A percentile compares a stretch with the other conserved stretches of the same genome.
These are phyloP conservation scores for Candida sp. DNA, from an alignment of 1,139 yeast genomes.

Conservation along the genomic window DNA sequence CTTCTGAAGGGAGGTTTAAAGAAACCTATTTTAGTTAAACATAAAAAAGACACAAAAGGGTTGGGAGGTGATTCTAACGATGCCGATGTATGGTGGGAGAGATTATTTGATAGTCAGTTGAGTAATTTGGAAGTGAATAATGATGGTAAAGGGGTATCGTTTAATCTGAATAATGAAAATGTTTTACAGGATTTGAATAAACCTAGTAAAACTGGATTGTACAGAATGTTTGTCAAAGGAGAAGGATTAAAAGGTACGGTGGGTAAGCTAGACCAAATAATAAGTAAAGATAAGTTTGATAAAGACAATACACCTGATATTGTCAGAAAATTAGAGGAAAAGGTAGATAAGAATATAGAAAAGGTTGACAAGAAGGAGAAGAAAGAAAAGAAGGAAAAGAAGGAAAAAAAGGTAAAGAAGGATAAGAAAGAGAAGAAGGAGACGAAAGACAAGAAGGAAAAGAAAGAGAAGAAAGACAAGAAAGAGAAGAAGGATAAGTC, in stretches of 20 bases:
- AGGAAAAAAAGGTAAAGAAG: conserved; percentile 12
- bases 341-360: conserved; percentile 16
- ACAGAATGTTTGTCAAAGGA: conserved; percentile 79
- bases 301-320: conserved; percentile 1
- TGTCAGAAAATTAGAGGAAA: conserved; percentile 12
- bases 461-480: conserved; percentile 10
- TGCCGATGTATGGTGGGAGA: conserved; percentile 97
- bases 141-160: conserved; percentile 20
- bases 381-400: conserved; percentile 14
- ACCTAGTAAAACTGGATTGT: conserved; percentile 56
- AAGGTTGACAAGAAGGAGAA: conserved; percentile 15
- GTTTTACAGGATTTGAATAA: conserved; percentile 30
- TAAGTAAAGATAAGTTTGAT: conserved; percentile 11
- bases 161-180: conserved; percentile 41
- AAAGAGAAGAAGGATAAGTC: conserved; percentile 11
- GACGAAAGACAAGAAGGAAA: conserved; percentile 11
- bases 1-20: conserved; percentile 73
- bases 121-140: conserved; percentile 66
- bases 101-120: conserved; percentile 88
- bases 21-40: conserved; percentile 85
- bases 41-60: conserved; percentile 88
- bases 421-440: conserved; percentile 11
- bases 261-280: conserved; percentile 23
- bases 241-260: conserved; percentile 82
- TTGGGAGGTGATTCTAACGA: conserved; percentile 69